phyloP scores from a whole-genome alignment of 1,284 basidiomycete species.

The Mycena citricolor region DNA sequence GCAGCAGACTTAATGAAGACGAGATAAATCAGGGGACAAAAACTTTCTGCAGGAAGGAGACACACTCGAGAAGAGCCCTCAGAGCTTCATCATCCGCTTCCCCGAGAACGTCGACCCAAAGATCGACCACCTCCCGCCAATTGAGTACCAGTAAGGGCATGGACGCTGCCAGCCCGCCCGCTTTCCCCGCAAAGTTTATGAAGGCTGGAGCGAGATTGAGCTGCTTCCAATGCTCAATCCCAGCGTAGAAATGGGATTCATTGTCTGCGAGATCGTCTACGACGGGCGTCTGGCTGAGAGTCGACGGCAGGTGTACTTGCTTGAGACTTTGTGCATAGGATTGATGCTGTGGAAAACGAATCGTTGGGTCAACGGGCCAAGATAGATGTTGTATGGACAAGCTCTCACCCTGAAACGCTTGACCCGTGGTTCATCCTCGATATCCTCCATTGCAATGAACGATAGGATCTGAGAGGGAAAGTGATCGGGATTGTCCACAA shows the following conservation, averaged over 20 bases:
- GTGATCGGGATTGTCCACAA: no score
- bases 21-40: not conserved
- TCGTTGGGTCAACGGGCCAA: not conserved
- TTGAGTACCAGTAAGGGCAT: conserved; percentile 83
- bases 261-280: conserved; percentile 69
- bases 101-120: conserved; percentile 60
- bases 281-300: conserved; percentile 54
- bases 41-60: conserved; percentile 18
- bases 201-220: conserved; percentile 81
- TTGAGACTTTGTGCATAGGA: conserved; percentile 69
- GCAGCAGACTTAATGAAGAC: conserved; percentile 53
- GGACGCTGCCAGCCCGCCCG: conserved; percentile 65
- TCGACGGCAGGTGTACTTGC: conserved; percentile 69
- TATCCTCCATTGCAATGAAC: conserved; percentile 25
- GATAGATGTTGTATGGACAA: not conserved
- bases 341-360: conserved; percentile 67
- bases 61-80: conserved; percentile 70
- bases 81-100: conserved; percentile 68
- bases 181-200: conserved; percentile 64
- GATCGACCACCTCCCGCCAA: conserved; percentile 61
- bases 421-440: conserved; percentile 30
- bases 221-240: conserved; percentile 71
- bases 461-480: no score
- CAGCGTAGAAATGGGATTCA: conserved; percentile 70
- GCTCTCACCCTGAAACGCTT: conserved; percentile 47